A percentile compares a stretch with the other conserved stretches of the same genome.
Conservation (phyloP, 805 yeast species). For the Candida maesae region DNA sequence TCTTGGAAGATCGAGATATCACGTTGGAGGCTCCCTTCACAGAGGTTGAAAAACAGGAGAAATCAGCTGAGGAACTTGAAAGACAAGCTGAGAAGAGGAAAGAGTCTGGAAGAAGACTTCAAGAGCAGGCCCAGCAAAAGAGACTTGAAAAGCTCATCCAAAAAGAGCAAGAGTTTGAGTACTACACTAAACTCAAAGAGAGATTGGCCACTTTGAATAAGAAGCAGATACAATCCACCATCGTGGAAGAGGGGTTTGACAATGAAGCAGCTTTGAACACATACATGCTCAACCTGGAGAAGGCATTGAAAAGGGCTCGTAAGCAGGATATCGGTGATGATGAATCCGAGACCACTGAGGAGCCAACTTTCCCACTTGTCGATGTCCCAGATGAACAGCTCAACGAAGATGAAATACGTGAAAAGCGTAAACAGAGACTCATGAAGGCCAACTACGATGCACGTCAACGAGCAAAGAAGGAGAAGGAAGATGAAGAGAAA, state of each 20-base stretch:
- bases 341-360: slow-evolving; percentile 30
- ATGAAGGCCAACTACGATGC: slow-evolving; percentile 89
- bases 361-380: slow-evolving; percentile 65
- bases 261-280: slow-evolving; percentile 68
- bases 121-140: slow-evolving; percentile 87
- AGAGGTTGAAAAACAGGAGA: slow-evolving; percentile 61
- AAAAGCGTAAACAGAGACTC: slow-evolving; percentile 79
- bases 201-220: slow-evolving; percentile 48
- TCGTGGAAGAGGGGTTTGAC: slow-evolving; percentile 74
- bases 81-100: slow-evolving; percentile 72
- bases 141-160: slow-evolving; percentile 76
- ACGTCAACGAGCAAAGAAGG: slow-evolving; percentile 73
- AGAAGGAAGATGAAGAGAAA: slow-evolving; percentile 62
- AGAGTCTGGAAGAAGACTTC: slow-evolving; percentile 84
- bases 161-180: slow-evolving; percentile 74
- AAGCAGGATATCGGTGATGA: slow-evolving; percentile 62
- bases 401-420: slow-evolving; percentile 74
- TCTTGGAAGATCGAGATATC: slow-evolving; percentile 64
- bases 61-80: slow-evolving; percentile 78
- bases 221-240: slow-evolving; percentile 48
- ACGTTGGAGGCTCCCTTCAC: slow-evolving; percentile 80
- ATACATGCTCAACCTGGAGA: slow-evolving; percentile 61
- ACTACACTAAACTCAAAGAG: slow-evolving; percentile 57
- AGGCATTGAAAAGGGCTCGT: slow-evolving; percentile 63
- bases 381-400: slow-evolving; percentile 84